Evolutionary conservation across 495 filamentous ascomycete genomes (phyloP), one percentile per base, ranked within the genome.

Genomic region (Opeltia flavorubescens): DNA sequence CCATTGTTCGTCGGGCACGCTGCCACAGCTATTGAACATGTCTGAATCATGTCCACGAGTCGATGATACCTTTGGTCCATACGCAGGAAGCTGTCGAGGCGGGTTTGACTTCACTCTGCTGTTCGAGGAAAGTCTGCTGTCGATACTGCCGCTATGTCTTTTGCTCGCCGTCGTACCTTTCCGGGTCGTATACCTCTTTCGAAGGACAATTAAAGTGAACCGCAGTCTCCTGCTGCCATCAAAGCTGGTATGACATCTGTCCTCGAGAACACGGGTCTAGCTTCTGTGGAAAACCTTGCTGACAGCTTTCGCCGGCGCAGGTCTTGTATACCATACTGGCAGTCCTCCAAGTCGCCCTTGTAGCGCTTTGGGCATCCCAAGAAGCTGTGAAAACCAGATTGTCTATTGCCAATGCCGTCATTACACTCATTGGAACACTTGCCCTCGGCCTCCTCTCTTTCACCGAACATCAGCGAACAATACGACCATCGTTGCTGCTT

Each of bases 91-190:
- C 23, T 78, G 69, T 58, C 62, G 68, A 54, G 65, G 65, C 45
- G 62, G 61, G 41, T 74, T 83, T 55, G 77, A 83, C 44, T 83
- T 81, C 53, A 77, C 75, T 23, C 60, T 77, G 23, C 55, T 72
- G 25, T 80, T 80, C 48, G 74, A 82, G 55, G 68, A 78, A 47
- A 60, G 64, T 1, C 67, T 81, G 39, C 62, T 78, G 15, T 62
- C 65, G 7, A 61, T 77, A 6, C 55, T 74, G 5, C 75, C 75
- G 3, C 54, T 59, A 3, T 38, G 76, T 20, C 61, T 79, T 23
- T 55, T 80, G 25, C 50, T 73, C 17, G 9, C 43, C 7, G 21
- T 67, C n/a, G 55, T 62, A 18, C 68, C 72, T 11, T 57, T 65
- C 17, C 72, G 74, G 15, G 45, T 73, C 2, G 57, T 62, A 45